phyloP scores from a whole-genome alignment of 2,329 filamentous ascomycete genomes.

The Blastomyces gilchristii region DNA sequence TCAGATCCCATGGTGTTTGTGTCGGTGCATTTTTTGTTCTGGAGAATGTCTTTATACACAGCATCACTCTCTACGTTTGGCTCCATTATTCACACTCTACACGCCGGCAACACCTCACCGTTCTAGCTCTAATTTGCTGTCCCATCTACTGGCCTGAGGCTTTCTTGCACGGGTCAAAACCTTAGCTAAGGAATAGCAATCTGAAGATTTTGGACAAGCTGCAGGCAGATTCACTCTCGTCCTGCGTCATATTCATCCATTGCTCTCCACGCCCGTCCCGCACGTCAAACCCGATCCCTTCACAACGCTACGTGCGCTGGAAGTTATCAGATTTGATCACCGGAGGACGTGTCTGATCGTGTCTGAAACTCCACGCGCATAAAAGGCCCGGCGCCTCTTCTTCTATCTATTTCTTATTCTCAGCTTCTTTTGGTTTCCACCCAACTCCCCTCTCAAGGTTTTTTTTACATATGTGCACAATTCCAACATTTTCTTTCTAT shows the following conservation, averaged over 20 bases:
- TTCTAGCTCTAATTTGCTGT: neutral
- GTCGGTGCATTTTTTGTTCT: neutral
- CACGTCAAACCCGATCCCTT: neutral
- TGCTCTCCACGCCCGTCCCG: neutral
- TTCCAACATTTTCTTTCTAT: neutral
- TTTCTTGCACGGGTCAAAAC: neutral
- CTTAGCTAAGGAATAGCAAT: neutral
- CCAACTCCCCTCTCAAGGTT: neutral
- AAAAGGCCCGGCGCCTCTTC: neutral
- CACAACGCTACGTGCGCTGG: neutral
- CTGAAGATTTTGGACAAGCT: neutral
- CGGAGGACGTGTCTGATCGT: neutral
- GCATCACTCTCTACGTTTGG: neutral
- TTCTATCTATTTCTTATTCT: neutral
- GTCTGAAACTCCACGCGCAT: neutral
- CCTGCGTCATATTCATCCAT: neutral
- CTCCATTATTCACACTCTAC: neutral
- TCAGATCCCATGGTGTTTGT: neutral
- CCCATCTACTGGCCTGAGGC: neutral
- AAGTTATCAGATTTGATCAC: neutral
- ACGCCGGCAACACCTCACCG: neutral
- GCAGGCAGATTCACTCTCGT: neutral
- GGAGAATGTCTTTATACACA: conserved; percentile 6
- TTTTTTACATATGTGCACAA: neutral
- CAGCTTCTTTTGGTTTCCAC: neutral